Evolutionary conservation across 176 grass and related monocot genomes (phyloP).

Genomic region (Eragrostis curvula): DNA sequence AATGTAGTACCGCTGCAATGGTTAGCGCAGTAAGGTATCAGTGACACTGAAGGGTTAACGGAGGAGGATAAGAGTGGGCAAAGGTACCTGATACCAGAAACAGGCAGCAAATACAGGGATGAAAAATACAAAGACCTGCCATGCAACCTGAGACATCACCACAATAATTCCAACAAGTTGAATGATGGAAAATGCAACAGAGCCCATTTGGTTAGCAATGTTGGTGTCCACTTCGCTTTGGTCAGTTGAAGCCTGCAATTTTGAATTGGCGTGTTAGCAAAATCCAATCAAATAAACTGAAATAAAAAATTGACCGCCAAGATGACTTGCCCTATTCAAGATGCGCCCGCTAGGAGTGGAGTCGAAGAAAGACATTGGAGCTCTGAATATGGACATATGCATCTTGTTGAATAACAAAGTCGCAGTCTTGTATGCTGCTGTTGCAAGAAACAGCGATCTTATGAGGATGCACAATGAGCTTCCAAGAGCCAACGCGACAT

Average conservation of each 20-base stretch:
- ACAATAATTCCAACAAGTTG: conserved; percentile 82
- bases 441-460: conserved; percentile 63
- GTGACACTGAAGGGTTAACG: neutral
- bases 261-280: conserved; percentile 26
- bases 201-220: conserved; percentile 55
- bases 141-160: conserved; percentile 90
- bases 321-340: conserved; percentile 66
- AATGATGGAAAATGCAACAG: conserved; percentile 64
- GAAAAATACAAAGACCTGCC: conserved; percentile 81
- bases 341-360: conserved; percentile 84
- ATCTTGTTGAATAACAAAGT: conserved; percentile 78
- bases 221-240: conserved; percentile 71
- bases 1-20: conserved; percentile 78
- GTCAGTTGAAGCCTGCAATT: conserved; percentile 73
- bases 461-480: conserved; percentile 64
- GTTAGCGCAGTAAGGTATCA: neutral
- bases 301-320: conserved; percentile 1
- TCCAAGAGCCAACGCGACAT: conserved; percentile 56
- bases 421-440: conserved; percentile 72
- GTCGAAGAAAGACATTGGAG: conserved; percentile 94
- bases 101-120: conserved; percentile 65
- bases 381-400: conserved; percentile 82
- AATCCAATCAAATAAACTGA: conserved; percentile 14
- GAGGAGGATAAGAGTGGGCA: neutral
- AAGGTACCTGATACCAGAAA: conserved; percentile 81